phyloP scores from a whole-genome alignment of 768 basidiomycete species.

The Pholiota molesta region DNA sequence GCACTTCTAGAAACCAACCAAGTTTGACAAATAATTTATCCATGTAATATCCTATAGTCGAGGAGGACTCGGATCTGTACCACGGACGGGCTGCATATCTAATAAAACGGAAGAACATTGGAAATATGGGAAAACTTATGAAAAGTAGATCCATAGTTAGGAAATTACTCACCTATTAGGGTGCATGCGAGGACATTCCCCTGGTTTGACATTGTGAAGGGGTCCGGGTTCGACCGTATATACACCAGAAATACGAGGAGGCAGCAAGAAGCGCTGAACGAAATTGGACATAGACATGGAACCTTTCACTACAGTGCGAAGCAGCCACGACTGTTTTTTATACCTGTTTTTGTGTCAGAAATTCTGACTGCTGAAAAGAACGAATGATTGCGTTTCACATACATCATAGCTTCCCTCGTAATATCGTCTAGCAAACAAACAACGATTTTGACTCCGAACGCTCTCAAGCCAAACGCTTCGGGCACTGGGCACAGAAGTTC shows the following conservation, averaged over 20 bases:
- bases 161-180: constrained; percentile 33
- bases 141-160: neutral
- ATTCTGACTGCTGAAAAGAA: neutral
- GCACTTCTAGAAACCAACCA: constrained; percentile 40
- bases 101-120: constrained; percentile 12
- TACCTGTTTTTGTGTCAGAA: constrained; percentile 31
- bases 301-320: constrained; percentile 29
- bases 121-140: too few species aligned
- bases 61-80: constrained; percentile 44
- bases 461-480: constrained; percentile 37
- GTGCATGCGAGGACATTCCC: constrained; percentile 32
- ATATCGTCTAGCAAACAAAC: constrained; percentile 44
- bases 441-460: constrained; percentile 34
- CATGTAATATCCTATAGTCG: constrained; percentile 26
- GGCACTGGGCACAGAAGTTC: constrained; percentile 45
- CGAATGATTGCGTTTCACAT: constrained; percentile 6
- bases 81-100: constrained; percentile 44
- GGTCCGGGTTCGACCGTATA: constrained; percentile 27
- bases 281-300: constrained; percentile 29
- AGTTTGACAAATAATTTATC: constrained; percentile 36
- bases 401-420: constrained; percentile 55
- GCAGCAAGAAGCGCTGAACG: constrained; percentile 39
- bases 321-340: constrained; percentile 36
- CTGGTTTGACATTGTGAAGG: constrained; percentile 20
- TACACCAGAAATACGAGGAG: constrained; percentile 34